Percentiles rank a stretch among this genome's conserved stretches.
These are phyloP conservation scores for Pilasporangium apinafurcum DNA, from an alignment of 352 stramenopile species.

Conservation along the genomic window DNA sequence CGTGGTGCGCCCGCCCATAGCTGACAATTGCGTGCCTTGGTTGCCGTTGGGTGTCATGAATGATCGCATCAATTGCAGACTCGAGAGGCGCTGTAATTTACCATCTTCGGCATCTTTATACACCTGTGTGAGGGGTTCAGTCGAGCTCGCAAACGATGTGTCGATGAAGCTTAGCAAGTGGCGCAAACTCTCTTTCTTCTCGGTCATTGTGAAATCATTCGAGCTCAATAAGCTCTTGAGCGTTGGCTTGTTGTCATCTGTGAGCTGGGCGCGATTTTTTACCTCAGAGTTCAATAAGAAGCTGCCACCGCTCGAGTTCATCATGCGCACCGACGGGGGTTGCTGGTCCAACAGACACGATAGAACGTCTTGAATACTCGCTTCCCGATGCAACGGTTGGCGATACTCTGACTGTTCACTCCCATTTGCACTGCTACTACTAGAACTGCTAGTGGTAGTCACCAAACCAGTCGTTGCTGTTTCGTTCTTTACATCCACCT, in stretches of 20 bases:
- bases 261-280: conserved; percentile 27
- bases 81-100: conserved; percentile 61
- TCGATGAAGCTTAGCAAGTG: conserved; percentile 82
- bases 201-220: conserved; percentile 76
- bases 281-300: conserved; percentile 51
- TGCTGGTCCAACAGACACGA: conserved; percentile 72
- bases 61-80: conserved; percentile 73
- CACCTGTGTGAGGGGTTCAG: conserved; percentile 72
- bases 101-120: conserved; percentile 78
- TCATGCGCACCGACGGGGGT: conserved; percentile 30
- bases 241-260: conserved; percentile 35
- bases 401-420: conserved; percentile 24
- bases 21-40: conserved; percentile 33
- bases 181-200: conserved; percentile 83
- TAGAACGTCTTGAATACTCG: conserved; percentile 74
- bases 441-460: background rate
- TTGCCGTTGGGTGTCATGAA: conserved; percentile 47
- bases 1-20: conserved; percentile 72
- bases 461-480: conserved; percentile 18
- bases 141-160: conserved; percentile 71
- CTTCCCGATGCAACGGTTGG: conserved; percentile 56
- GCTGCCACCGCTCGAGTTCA: conserved; percentile 44
- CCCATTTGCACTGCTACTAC: background rate
- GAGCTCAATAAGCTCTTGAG: conserved; percentile 80
- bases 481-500: conserved; percentile 34